A percentile compares a stretch with the other conserved stretches of the same genome.
Conservation (phyloP, 2,329 filamentous ascomycete genomes). For the Rachicladosporium sp. region DNA sequence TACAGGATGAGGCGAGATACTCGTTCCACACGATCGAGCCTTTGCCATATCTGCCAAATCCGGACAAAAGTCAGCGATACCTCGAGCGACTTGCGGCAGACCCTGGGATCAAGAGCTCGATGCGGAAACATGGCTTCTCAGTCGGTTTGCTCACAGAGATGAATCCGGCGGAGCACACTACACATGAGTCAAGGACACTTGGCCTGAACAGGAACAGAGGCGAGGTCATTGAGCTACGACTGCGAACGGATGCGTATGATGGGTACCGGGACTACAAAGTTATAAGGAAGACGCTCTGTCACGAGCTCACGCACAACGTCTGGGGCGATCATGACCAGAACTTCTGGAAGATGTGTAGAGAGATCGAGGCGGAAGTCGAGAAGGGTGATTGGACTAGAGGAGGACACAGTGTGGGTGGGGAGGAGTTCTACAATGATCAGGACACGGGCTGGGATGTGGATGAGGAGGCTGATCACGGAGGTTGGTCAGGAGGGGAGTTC, state of each 20-base stretch:
- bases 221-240: conserved; percentile 76
- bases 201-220: conserved; percentile 81
- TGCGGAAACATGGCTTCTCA: conserved; percentile 73
- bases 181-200: conserved; percentile 66
- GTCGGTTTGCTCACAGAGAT: conserved; percentile 88
- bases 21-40: conserved; percentile 71
- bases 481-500: conserved; percentile 69
- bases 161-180: conserved; percentile 78
- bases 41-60: conserved; percentile 63
- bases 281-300: conserved; percentile 82
- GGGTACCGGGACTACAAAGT: conserved; percentile 88
- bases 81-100: conserved; percentile 68
- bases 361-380: conserved; percentile 80
- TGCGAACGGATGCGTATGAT: conserved; percentile 89
- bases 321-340: conserved; percentile 68
- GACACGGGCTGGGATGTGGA: conserved; percentile 28
- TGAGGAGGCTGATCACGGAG: conserved; percentile 55
- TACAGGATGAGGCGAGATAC: conserved; percentile 53
- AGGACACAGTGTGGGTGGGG: conserved; percentile 49
- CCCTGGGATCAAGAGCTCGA: conserved; percentile 69
- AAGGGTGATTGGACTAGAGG: conserved; percentile 63
- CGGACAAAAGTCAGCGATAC: conserved; percentile 57
- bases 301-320: conserved; percentile 90
- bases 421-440: conserved; percentile 46
- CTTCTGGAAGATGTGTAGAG: conserved; percentile 81